Evolutionary conservation across 371 early-diverging fungal genomes (phyloP), one percentile per base, ranked within the genome.

Genomic region (Capillidium rhysosporum): DNA sequence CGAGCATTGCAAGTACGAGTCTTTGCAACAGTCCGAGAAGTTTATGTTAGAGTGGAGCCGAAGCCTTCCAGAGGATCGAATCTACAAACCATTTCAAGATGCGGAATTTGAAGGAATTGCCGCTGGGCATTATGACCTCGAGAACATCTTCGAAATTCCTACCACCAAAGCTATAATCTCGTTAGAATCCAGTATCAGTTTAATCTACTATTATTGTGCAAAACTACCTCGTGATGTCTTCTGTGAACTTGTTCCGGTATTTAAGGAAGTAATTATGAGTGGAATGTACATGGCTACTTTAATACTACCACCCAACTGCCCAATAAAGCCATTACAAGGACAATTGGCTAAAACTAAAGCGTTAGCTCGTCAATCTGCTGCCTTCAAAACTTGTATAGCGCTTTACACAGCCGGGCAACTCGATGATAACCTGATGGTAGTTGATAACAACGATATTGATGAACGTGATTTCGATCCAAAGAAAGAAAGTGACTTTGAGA

Each of bases 371-470:
- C 76, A 80, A 12, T 60, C 73, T 1, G 86, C 79, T 0, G 81
- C 86, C 0, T 72, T 86, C 38, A 73, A 83, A 31, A 71, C 79
- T 0, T 76, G 83, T 48, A 72, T 76, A 46, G 61, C 69, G 47
- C 68, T 93, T 7, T 77, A 84, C 40, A 56, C 57, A 20, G 39
- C 66, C 0, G 77, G 82, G 1, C 85, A 79, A 0, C 64, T 92
- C 26, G 75, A 85, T 59, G 82, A 89, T 30, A 70, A 79, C 41
- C 65, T 93, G 20, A 46, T 79, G 20, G 89, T 89, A 40, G 39
- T 52, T 12, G 46, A 34, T 14, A 34, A 54, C 1, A 49, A 18
- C 9, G 41, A 2, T 24, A 28, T 52, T 18, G 58, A 51, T 0
- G 55, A 55, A 16, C 48, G 53, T 12, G 56, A 54, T 2, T 58